Evolutionary conservation across 2,329 filamentous ascomycete species (phyloP).

Genomic region (Pseudogymnoascus pannorum): DNA sequence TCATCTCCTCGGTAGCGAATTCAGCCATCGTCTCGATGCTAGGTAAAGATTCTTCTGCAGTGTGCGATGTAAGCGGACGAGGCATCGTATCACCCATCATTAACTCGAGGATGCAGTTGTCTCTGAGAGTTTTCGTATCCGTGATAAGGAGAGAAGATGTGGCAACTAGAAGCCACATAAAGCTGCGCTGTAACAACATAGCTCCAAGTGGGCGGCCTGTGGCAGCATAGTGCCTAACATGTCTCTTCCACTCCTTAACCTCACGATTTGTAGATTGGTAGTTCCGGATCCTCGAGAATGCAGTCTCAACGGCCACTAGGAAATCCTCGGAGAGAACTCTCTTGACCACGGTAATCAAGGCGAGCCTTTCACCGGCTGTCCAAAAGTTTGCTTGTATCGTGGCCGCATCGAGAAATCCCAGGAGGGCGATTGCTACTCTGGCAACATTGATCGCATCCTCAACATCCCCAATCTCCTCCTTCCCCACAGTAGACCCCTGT

Average conservation of each 20-base stretch:
- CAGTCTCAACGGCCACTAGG: conserved; percentile 78
- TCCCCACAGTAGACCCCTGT: conserved; percentile 48
- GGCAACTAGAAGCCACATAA: conserved; percentile 76
- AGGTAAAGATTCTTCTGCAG: conserved; percentile 43
- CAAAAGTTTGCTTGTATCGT: conserved; percentile 75
- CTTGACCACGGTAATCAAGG: conserved; percentile 64
- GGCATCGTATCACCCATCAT: conserved; percentile 50
- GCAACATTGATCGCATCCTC: conserved; percentile 63
- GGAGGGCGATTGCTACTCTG: conserved; percentile 73
- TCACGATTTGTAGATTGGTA: conserved; percentile 56
- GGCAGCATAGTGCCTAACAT: conserved; percentile 73
- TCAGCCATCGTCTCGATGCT: conserved; percentile 59
- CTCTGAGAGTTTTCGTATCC: conserved; percentile 50
- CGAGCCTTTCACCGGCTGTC: conserved; percentile 64
- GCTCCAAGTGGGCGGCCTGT: conserved; percentile 77
- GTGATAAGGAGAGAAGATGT: conserved; percentile 67
- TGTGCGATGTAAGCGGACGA: conserved; percentile 34
- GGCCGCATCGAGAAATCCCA: conserved; percentile 82
- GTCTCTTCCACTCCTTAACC: conserved; percentile 80
- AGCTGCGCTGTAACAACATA: conserved; percentile 83
- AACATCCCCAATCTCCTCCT: conserved; percentile 39
- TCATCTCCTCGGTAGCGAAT: conserved; percentile 75
- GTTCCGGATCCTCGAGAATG: conserved; percentile 85
- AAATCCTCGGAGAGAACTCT: conserved; percentile 76
- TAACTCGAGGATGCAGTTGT: conserved; percentile 63